These are phyloP conservation scores for Capsicum baccatum DNA, from an alignment of 257 asterid genomes.

Conservation along the genomic window DNA sequence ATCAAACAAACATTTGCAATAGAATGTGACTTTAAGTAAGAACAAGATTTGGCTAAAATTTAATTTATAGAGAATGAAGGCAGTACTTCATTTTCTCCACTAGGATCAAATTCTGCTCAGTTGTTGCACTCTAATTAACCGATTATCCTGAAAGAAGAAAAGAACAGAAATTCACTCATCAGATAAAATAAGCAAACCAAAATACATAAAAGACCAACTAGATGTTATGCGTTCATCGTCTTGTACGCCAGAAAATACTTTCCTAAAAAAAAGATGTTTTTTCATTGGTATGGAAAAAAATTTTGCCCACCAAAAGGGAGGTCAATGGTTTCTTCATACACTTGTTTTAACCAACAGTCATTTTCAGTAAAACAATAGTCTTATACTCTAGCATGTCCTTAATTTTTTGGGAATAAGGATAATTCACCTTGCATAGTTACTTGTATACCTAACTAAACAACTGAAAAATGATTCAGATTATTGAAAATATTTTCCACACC, in stretches of 20 bases:
- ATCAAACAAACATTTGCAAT: not conserved
- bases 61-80: not conserved
- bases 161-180: not conserved
- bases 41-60: not conserved
- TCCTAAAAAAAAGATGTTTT: not conserved
- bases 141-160: not conserved
- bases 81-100: slow-evolving; percentile 2
- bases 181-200: not conserved
- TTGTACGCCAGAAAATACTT: not conserved
- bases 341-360: not conserved
- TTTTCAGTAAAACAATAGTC: not conserved
- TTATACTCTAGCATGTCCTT: not conserved
- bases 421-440: not conserved
- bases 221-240: not conserved
- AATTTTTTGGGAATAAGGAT: too few relatives aligned
- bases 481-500: not conserved
- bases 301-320: not conserved
- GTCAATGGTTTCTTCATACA: not conserved
- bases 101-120: slow-evolving; percentile 13
- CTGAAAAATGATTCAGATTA: not conserved
- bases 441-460: not conserved
- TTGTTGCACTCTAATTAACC: not conserved
- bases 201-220: not conserved
- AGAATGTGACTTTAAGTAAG: not conserved
- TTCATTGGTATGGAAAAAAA: not conserved